Base-by-base conservation (phyloP, 1,284 basidiomycete genomes). In the Pseudozyma thailandica region DNA sequence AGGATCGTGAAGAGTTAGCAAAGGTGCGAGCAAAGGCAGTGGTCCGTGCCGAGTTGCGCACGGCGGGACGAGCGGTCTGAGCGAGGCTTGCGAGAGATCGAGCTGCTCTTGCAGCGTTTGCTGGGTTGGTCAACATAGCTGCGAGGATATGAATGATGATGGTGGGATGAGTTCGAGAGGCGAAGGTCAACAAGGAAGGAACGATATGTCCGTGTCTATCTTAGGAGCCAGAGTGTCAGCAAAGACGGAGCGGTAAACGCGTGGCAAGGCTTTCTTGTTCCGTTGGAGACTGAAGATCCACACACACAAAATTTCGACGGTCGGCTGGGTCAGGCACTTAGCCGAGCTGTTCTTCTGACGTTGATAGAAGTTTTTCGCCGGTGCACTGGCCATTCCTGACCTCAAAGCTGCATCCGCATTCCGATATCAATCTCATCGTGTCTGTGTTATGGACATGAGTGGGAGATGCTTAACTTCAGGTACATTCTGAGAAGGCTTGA, bases 1-100 rank as follows among this genome's bases (percentile, higher is more conserved):
- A 28, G 49, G 38, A 25, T 41, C 63, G 63, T 31, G 63, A 60
- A 6, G 63, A 66, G 49, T 52, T 56, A 35, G 52, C 57, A 27
- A 60, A 66, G 28, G 49, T 31, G 23, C 57, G 63, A 41, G 53
- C 20, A 15, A 52, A 13, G 21, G 48, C 37, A 39, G 55, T 50
- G 37, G 56, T 25, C 10, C 48, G 62, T 6, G 51, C 45, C 2
- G 63, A 37, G 35, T 18, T 21, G 30, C 28, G 44, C n/a, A 37
- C 33, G 1, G 27, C 49, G 6, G 56, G 43, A 15, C 56, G 56
- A 20, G 49, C 41, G 31, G 6, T 46, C n/a, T 51, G 49, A 28
- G 53, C 56, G 27, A 66, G 33, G 44, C 30, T 49, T 9, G 44
- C 25, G 12, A 66, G 15, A 7, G 52, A 44, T 16, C 63, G 51